A percentile compares a stretch with the other conserved stretches of the same genome.
These are phyloP conservation scores for Boletus mariae DNA, from an alignment of 1,284 basidiomycete species.

Conservation along the genomic window DNA sequence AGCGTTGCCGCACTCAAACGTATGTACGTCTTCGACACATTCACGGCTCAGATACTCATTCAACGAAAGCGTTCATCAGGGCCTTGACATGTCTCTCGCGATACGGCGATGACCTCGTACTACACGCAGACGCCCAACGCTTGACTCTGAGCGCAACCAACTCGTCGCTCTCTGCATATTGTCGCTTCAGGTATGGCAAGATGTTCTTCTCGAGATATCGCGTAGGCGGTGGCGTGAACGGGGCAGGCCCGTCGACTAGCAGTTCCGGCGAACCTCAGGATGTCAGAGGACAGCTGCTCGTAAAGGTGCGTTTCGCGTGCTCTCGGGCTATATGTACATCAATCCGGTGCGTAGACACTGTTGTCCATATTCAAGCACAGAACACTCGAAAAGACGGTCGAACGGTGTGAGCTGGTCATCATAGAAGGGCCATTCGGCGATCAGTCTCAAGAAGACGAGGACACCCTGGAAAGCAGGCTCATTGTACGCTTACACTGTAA, in stretches of 20 bases:
- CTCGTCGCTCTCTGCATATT: constrained; percentile 74
- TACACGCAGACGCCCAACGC: constrained; percentile 58
- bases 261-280: constrained; percentile 31
- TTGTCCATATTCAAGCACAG: constrained; percentile 69
- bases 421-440: constrained; percentile 45
- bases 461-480: constrained; percentile 66
- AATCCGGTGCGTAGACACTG: constrained; percentile 46
- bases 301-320: constrained; percentile 48
- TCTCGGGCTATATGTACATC: constrained; percentile 1
- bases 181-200: constrained; percentile 66
- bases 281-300: constrained; percentile 61
- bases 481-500: constrained; percentile 74
- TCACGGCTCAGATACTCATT: constrained; percentile 14
- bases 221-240: constrained; percentile 33
- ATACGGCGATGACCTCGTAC: constrained; percentile 74
- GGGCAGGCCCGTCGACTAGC: constrained; percentile 15
- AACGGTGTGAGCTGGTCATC: constrained; percentile 70
- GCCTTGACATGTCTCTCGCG: constrained; percentile 70
- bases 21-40: constrained; percentile 25
- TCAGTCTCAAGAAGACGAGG: constrained; percentile 48
- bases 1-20: constrained; percentile 46
- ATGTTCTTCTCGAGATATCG: constrained; percentile 69
- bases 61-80: constrained; percentile 59
- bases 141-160: constrained; percentile 70
- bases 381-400: constrained; percentile 69